These are phyloP conservation scores for Cicer cuneatum DNA, from an alignment of 306 rosid species.

Conservation along the genomic window DNA sequence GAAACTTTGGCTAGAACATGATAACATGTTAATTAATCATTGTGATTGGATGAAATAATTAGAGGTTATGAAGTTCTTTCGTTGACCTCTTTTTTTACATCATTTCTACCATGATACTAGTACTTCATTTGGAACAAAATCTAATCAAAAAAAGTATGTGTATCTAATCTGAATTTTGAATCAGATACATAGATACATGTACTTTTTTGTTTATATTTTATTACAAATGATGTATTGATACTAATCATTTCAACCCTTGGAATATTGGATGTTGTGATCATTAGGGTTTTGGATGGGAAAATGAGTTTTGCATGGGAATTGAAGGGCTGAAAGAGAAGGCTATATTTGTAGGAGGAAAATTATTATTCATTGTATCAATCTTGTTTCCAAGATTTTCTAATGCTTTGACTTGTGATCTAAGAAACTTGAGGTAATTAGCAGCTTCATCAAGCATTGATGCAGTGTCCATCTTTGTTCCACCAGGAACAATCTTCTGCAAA, in stretches of 20 bases:
- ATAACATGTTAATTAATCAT: slow-evolving; percentile 46
- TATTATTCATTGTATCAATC: slow-evolving; percentile 61
- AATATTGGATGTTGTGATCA: slow-evolving; percentile 47
- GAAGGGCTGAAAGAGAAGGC: slow-evolving; percentile 95
- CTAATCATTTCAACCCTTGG: slow-evolving; percentile 39
- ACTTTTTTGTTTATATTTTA: no score
- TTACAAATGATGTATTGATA: neutral
- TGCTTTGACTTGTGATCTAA: slow-evolving; percentile 83
- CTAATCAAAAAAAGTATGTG: no score
- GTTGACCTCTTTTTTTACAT: slow-evolving; percentile 36
- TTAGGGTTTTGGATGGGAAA: slow-evolving; percentile 57
- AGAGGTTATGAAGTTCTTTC: slow-evolving; percentile 39
- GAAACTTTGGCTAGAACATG: slow-evolving; percentile 41
- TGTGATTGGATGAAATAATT: slow-evolving; percentile 49
- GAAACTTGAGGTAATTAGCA: slow-evolving; percentile 92
- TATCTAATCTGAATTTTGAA: no score
- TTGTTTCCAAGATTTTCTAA: slow-evolving; percentile 78
- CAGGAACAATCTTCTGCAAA: slow-evolving; percentile 93
- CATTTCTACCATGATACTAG: slow-evolving; percentile 9
- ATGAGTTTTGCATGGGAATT: slow-evolving; percentile 78
- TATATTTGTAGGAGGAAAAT: slow-evolving; percentile 65
- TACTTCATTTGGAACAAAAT: no score
- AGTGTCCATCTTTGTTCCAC: slow-evolving; percentile 98
- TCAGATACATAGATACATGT: no score
- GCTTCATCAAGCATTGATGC: slow-evolving; percentile 99